A percentile compares a stretch with the other conserved stretches of the same genome.
phyloP scores from a whole-genome alignment of 148 eudicot species.

The Amaranthus hypochondriacus region DNA sequence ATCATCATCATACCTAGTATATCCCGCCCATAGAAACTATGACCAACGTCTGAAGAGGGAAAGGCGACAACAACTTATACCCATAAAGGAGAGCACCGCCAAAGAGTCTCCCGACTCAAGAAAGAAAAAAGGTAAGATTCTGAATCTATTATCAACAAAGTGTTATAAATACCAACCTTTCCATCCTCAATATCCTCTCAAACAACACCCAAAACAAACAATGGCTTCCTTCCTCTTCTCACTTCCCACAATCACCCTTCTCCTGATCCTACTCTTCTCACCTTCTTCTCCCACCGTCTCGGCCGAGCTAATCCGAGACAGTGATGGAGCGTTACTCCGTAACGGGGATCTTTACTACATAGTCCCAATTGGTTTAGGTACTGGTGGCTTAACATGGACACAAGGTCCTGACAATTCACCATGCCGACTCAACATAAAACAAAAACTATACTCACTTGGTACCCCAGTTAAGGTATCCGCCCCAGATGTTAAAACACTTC shows the following conservation, averaged over 20 bases:
- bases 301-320: conserved; percentile 13
- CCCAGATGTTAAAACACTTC: too few species aligned
- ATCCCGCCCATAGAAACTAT: too few species aligned
- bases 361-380: not conserved
- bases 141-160: too few species aligned
- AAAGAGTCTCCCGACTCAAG: too few species aligned
- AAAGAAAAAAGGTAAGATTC: too few species aligned
- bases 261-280: conserved; percentile 1
- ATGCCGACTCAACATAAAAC: not conserved
- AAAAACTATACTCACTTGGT: not conserved
- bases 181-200: not conserved
- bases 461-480: not conserved
- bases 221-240: conserved; percentile 4
- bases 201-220: conserved; percentile 3
- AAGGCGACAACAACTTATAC: too few species aligned
- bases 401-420: not conserved
- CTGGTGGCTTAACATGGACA: not conserved
- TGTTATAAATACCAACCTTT: too few species aligned
- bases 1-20: too few species aligned
- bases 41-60: too few species aligned
- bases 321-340: not conserved
- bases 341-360: not conserved
- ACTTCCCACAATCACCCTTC: not conserved
- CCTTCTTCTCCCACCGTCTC: not conserved
- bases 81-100: too few species aligned